Evolutionary conservation across 352 stramenopile genomes (phyloP).

Genomic region (Elongisporangium senticosum): DNA sequence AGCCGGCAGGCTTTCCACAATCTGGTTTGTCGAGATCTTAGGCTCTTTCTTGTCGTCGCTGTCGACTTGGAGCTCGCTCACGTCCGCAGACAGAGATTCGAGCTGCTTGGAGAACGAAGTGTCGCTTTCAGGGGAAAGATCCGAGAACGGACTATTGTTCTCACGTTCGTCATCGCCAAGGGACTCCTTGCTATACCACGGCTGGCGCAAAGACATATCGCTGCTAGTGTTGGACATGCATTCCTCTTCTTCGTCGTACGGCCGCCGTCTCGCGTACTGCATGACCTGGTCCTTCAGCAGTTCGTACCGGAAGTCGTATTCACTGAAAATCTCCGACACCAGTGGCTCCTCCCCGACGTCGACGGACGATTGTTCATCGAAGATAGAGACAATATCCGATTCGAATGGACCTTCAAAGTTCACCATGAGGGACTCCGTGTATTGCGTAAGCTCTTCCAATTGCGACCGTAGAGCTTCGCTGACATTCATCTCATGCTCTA

Average conservation of each 20-base stretch:
- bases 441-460: constrained; percentile 66
- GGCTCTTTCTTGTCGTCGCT: constrained; percentile 15
- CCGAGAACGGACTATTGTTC: constrained; percentile 22
- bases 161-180: constrained; percentile 16
- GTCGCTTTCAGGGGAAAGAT: neutral
- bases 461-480: constrained; percentile 59
- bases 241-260: constrained; percentile 38
- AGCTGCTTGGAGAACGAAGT: constrained; percentile 10
- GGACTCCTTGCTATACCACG: constrained; percentile 13
- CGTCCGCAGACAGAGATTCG: constrained; percentile 18
- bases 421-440: constrained; percentile 56
- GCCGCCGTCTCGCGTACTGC: constrained; percentile 7
- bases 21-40: constrained; percentile 13
- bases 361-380: constrained; percentile 31
- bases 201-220: constrained; percentile 30
- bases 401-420: neutral
- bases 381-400: constrained; percentile 44
- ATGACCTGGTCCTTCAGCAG: constrained; percentile 20
- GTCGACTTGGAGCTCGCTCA: constrained; percentile 16
- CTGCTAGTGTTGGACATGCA: constrained; percentile 58
- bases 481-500: constrained; percentile 59
- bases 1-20: neutral
- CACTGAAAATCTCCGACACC: constrained; percentile 27
- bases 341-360: constrained; percentile 29
- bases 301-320: constrained; percentile 40